phyloP scores from a whole-genome alignment of 768 basidiomycete species.

The Pleurotus salmoneostramineus region DNA sequence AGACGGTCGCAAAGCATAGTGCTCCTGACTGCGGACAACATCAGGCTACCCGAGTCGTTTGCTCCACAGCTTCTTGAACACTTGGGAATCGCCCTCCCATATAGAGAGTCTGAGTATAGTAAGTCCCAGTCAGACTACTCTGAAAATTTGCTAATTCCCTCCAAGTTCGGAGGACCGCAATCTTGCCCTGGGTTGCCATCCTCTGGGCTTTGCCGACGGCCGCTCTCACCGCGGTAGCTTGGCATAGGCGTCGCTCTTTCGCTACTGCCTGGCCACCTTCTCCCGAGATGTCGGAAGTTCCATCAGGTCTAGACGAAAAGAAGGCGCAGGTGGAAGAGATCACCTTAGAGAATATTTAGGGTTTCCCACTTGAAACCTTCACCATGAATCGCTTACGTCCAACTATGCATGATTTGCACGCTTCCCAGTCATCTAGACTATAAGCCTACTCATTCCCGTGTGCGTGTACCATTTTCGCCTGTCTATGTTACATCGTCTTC shows the following conservation, averaged over 20 bases:
- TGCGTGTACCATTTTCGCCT: too few relatives aligned
- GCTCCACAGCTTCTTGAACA: constrained; percentile 2
- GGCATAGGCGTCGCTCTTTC: not conserved
- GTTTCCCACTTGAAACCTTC: too few relatives aligned
- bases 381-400: too few relatives aligned
- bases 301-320: not conserved
- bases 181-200: not conserved
- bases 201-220: not conserved
- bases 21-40: constrained; percentile 5
- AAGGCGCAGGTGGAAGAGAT: not conserved
- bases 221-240: not conserved
- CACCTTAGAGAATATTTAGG: not conserved
- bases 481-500: too few relatives aligned
- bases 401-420: too few relatives aligned
- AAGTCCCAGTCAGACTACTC: not conserved
- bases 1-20: constrained; percentile 5
- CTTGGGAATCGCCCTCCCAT: constrained; percentile 11
- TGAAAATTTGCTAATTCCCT: not conserved
- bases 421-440: too few relatives aligned
- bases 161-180: not conserved
- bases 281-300: not conserved
- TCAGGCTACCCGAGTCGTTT: constrained; percentile 2
- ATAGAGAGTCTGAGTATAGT: constrained; percentile 13
- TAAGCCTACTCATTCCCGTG: too few relatives aligned
- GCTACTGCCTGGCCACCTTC: not conserved